Evolutionary conservation across 2,329 filamentous ascomycete genomes (phyloP), one percentile per base, ranked within the genome.

Genomic region (Knoxdaviesia proteae): DNA sequence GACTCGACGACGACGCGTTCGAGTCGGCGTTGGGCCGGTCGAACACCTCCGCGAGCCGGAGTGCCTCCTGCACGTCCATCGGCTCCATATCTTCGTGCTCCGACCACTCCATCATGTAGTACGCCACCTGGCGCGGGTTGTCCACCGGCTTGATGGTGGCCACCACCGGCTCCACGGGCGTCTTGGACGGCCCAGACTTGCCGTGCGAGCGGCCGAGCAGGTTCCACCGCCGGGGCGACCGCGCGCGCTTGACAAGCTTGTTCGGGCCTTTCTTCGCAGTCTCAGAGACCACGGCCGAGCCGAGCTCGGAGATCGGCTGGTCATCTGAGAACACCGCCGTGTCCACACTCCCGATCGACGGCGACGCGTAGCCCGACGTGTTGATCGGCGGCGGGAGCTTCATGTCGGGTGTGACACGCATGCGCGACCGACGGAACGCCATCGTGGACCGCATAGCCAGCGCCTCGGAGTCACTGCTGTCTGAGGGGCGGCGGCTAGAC

Each of bases 141-240:
- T 63, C 62, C 0, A 67, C 61, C 9, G 59, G 52, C 38, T 67
- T 62, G n/a, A 68, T 62, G 1, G 68, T 61, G 3, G 66, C 64
- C 1, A 64, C 53, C n/a, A 70, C 61, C 2, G 57, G 50, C 5
- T 56, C 50, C 6, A 56, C 52, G 30, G 62, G 58, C 5, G 58
- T 51, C 45, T 61, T 62, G 45, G 63, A 65, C 3, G 49, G 51
- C 42, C 54, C 52, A 3, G 62, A 51, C 37, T 63, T 59, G 34
- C 56, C 63, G 32, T 71, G 67, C 0, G 68, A 68, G 39, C 71
- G 63, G 40, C 72, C 65, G 49, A 79, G 78, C 8, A 77, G 53
- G 47, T 76, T 77, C 74, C 74, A 79, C 49, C 69, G 75, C 6
- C 68, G 64, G 30, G 72, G 71, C 31, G 69, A 72, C 38, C 62